Evolutionary conservation across 192 early-diverging fungal genomes (phyloP).

Genomic region (Podila verticillata): DNA sequence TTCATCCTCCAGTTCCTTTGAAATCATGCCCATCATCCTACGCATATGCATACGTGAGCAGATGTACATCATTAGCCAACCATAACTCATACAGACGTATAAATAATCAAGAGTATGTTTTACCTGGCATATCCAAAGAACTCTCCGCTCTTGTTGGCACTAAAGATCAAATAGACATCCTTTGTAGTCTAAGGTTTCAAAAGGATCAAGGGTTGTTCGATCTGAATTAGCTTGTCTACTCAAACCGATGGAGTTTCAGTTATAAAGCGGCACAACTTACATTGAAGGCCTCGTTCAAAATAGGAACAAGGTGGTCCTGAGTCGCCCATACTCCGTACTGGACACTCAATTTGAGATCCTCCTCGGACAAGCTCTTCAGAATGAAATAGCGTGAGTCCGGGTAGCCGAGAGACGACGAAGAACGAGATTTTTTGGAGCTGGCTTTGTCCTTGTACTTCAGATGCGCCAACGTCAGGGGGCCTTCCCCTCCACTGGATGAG

Average conservation of each 20-base stretch:
- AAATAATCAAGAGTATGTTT: neutral
- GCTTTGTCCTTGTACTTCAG: neutral
- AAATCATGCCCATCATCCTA: constrained; percentile 52
- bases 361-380: constrained; percentile 59
- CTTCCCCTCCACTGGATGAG: constrained; percentile 29
- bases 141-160: constrained; percentile 63
- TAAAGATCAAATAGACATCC: constrained; percentile 60
- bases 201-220: neutral
- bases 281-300: constrained; percentile 57
- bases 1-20: constrained; percentile 25
- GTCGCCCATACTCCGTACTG: constrained; percentile 60
- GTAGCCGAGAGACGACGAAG: constrained; percentile 37
- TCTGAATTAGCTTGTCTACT: too few species aligned
- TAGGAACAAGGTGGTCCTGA: constrained; percentile 57
- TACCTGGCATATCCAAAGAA: constrained; percentile 62
- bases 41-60: neutral
- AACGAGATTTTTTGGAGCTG: constrained; percentile 27
- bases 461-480: neutral
- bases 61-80: too few species aligned
- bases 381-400: constrained; percentile 56
- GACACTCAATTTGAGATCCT: constrained; percentile 61
- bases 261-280: constrained; percentile 2
- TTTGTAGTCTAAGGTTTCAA: constrained; percentile 33
- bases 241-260: too few species aligned
- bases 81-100: too few species aligned